Base-by-base conservation (phyloP, 1,139 yeast genomes). In the Meyerozyma guilliermondii region DNA sequence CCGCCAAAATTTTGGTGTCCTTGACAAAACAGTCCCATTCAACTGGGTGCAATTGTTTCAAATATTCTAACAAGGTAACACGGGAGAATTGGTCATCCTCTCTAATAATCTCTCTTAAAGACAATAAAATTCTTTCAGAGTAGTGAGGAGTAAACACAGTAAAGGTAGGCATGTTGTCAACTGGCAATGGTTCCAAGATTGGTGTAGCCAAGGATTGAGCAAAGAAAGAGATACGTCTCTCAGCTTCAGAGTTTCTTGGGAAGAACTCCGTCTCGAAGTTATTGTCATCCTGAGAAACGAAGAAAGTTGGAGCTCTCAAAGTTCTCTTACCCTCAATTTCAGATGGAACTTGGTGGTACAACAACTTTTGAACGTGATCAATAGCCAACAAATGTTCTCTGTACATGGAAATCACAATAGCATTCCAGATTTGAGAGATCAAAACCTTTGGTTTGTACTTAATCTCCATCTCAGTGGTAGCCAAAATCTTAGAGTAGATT, bases 11-110 rank as follows among this genome's bases (percentile, higher is more conserved):
- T 80, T 92, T 92, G 46, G 98, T 92, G 67, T 92, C 98, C 73
- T 92, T 92, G 51, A 92, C 98, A 58, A 92, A 92, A 70, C 98
- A 91, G 56, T 92, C 98, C 98, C 98, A 92, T 73, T 92, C 98
- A 52, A 92, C 95, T 41, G 98, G 98, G 65, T 92, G 98, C 59
- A 92, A 78, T 74, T 92, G 98, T 70, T 92, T 92, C 76, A 92
- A 81, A 66, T 92, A 92, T 73, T 92, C 98, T 65, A 92, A 78
- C 55, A 92, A 74, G 16, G 98, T 92, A 49, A 92, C 98, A 70
- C 98, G 86, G 26, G 98, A 88, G 68, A 87, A 91, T 71, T 92
- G 98, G 66, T 94, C 98, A 65, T 92, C 98, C 72, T 92, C 98
- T 68, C 98, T 88, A 61, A 92, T 92, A 68, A 92, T 92, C 72